phyloP scores from a whole-genome alignment of 1,284 basidiomycete species.

The Ustilago sp. region DNA sequence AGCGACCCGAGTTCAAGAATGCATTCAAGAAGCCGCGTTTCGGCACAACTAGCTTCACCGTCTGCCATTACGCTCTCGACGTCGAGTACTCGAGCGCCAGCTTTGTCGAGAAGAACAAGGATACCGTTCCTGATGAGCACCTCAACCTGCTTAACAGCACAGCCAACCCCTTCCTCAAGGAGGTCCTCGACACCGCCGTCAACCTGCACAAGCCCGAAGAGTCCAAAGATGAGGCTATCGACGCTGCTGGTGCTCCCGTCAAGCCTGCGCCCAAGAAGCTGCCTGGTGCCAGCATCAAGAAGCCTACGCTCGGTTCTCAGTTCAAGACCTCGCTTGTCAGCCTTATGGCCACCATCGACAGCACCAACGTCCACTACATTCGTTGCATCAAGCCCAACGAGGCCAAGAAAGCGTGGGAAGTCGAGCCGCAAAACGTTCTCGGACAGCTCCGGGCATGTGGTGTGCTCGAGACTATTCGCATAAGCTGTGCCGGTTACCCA shows the following conservation, averaged over 20 bases:
- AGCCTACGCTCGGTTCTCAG: slow-evolving; percentile 97
- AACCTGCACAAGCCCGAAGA: slow-evolving; percentile 53
- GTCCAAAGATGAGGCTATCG: slow-evolving; percentile 23
- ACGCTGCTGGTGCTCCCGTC: slow-evolving; percentile 20
- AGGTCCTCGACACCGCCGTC: slow-evolving; percentile 79
- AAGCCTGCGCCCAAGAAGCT: slow-evolving; percentile 52
- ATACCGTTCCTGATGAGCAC: slow-evolving; percentile 98
- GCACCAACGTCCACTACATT: slow-evolving; percentile 99
- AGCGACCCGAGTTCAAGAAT: slow-evolving; percentile 84
- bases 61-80: slow-evolving; percentile 97
- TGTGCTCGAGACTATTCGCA: slow-evolving; percentile 98
- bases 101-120: slow-evolving; percentile 98
- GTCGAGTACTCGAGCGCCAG: slow-evolving; percentile 98
- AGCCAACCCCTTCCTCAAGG: slow-evolving; percentile 91
- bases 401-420: slow-evolving; percentile 94
- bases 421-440: slow-evolving; percentile 93
- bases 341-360: slow-evolving; percentile 96
- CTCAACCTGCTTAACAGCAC: slow-evolving; percentile 86
- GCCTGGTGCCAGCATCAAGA: slow-evolving; percentile 79
- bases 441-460: slow-evolving; percentile 96
- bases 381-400: slow-evolving; percentile 99
- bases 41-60: slow-evolving; percentile 95
- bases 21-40: slow-evolving; percentile 99
- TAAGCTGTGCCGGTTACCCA: slow-evolving; percentile 98
- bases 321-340: slow-evolving; percentile 95